These are phyloP conservation scores for Xylariaceae sp. DNA, from an alignment of 2,329 filamentous ascomycete genomes.

Conservation along the genomic window DNA sequence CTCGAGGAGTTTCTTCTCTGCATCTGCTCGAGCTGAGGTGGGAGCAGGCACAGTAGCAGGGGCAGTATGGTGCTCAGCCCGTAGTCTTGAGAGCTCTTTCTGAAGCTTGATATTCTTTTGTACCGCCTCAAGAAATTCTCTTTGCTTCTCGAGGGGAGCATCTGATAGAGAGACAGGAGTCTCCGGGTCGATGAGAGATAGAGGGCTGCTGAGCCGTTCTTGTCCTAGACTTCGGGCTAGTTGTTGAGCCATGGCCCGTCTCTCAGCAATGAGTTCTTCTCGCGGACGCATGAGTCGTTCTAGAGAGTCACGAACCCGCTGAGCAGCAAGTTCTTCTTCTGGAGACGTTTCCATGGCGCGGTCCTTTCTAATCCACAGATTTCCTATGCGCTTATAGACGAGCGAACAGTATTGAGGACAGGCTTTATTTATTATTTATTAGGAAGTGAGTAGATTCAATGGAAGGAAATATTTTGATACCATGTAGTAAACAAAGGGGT, in stretches of 20 bases:
- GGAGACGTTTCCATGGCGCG: constrained; percentile 16
- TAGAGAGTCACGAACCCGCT: constrained; percentile 51
- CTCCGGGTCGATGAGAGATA: constrained; percentile 55
- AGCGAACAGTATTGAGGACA: too few species aligned
- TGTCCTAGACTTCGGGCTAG: constrained; percentile 55
- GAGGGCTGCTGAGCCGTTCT: constrained; percentile 49
- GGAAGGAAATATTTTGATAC: too few species aligned
- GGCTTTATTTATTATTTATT: too few species aligned
- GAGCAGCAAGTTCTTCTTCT: constrained; percentile 41
- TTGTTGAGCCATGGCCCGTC: constrained; percentile 60
- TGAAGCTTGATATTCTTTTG: constrained; percentile 58
- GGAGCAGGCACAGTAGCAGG: constrained; percentile 28
- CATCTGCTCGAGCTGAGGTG: constrained; percentile 29
- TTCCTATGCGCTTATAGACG: too few species aligned
- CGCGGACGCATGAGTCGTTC: constrained; percentile 61
- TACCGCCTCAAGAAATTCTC: constrained; percentile 61
- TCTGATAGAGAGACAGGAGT: constrained; percentile 44
- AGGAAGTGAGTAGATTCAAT: too few species aligned
- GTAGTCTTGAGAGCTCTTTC: constrained; percentile 51
- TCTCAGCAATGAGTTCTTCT: constrained; percentile 62
- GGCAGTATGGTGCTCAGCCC: constrained; percentile 37
- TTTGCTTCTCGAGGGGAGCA: constrained; percentile 54
- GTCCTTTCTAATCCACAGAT: constrained; percentile 25
- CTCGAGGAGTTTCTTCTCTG: constrained; percentile 45
- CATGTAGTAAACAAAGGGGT: too few species aligned